Evolutionary conservation across 1,284 basidiomycete species (phyloP).

Genomic region (Austropuccinia psidii): DNA sequence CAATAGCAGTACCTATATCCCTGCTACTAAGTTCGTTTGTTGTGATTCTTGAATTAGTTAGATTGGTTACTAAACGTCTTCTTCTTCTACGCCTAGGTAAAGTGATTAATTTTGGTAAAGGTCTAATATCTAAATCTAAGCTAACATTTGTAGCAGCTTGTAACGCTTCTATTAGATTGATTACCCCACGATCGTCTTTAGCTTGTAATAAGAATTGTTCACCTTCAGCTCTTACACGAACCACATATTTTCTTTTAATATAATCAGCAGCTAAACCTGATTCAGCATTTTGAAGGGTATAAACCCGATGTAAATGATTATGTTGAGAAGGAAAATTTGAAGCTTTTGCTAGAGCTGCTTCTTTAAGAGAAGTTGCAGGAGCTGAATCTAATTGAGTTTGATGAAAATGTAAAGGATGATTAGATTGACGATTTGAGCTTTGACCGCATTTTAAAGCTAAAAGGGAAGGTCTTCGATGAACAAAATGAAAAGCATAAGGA

Average conservation of each 20-base stretch:
- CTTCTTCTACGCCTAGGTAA: constrained; percentile 51
- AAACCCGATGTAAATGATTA: constrained; percentile 54
- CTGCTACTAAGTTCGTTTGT: neutral
- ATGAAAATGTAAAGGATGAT: constrained; percentile 43
- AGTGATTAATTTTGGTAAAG: constrained; percentile 70
- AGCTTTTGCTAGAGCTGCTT: constrained; percentile 37
- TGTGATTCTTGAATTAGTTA: neutral
- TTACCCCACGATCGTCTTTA: constrained; percentile 71
- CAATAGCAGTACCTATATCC: constrained; percentile 1
- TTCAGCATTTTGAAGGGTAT: constrained; percentile 83
- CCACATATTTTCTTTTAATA: constrained; percentile 84
- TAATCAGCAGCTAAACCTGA: constrained; percentile 87
- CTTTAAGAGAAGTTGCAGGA: constrained; percentile 39
- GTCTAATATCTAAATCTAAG: constrained; percentile 78
- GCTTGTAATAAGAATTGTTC: constrained; percentile 96
- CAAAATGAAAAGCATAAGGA: constrained; percentile 9
- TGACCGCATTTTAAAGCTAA: neutral
- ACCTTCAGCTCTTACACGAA: constrained; percentile 83
- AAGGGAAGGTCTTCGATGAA: constrained; percentile 20
- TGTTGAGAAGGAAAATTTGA: constrained; percentile 29
- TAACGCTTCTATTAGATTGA: constrained; percentile 93
- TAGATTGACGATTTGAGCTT: constrained; percentile 12
- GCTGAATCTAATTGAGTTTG: constrained; percentile 42
- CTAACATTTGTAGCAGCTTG: constrained; percentile 91
- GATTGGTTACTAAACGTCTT: constrained; percentile 39